Conservation (phyloP, 371 early-diverging fungal genomes). For the Sporodiniella umbellata region DNA sequence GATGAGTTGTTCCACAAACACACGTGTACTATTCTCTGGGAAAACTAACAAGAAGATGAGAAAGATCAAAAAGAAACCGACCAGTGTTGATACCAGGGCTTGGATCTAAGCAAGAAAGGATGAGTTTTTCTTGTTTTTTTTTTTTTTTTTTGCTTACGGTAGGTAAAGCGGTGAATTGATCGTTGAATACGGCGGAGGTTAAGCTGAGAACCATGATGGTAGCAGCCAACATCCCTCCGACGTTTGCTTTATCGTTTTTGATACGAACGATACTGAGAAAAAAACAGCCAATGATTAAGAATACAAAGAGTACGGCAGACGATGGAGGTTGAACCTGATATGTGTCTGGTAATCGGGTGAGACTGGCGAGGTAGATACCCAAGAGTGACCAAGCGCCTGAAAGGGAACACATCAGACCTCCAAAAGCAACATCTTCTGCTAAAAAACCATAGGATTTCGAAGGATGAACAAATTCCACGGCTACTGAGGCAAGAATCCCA, state of each 20-base stretch:
- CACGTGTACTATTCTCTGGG: slow-evolving; percentile 41
- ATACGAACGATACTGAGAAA: slow-evolving; percentile 34
- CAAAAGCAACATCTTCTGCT: slow-evolving; percentile 35
- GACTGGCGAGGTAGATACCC: slow-evolving; percentile 30
- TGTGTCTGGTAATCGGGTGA: slow-evolving; percentile 24
- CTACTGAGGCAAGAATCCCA: slow-evolving; percentile 32
- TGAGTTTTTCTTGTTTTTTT: background rate
- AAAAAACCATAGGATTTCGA: slow-evolving; percentile 41
- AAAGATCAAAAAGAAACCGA: slow-evolving; percentile 31
- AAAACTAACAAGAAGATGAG: slow-evolving; percentile 23
- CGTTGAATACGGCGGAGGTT: slow-evolving; percentile 28
- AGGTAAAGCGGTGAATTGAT: slow-evolving; percentile 17
- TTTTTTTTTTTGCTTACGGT: too few species aligned
- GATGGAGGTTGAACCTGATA: slow-evolving; percentile 28
- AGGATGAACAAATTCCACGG: slow-evolving; percentile 47
- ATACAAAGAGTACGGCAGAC: slow-evolving; percentile 24
- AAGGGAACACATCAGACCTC: slow-evolving; percentile 38
- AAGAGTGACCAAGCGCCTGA: slow-evolving; percentile 38
- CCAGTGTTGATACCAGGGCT: slow-evolving; percentile 21
- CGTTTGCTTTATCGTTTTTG: slow-evolving; percentile 42
- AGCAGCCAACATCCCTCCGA: slow-evolving; percentile 47
- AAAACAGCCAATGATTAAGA: slow-evolving; percentile 36
- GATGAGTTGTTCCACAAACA: slow-evolving; percentile 32
- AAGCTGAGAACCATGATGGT: slow-evolving; percentile 40
- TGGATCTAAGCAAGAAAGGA: slow-evolving; percentile 9